Base-by-base conservation (phyloP, 225 moss, liverwort and hornwort genomes). In the Sphagnum contortum region DNA sequence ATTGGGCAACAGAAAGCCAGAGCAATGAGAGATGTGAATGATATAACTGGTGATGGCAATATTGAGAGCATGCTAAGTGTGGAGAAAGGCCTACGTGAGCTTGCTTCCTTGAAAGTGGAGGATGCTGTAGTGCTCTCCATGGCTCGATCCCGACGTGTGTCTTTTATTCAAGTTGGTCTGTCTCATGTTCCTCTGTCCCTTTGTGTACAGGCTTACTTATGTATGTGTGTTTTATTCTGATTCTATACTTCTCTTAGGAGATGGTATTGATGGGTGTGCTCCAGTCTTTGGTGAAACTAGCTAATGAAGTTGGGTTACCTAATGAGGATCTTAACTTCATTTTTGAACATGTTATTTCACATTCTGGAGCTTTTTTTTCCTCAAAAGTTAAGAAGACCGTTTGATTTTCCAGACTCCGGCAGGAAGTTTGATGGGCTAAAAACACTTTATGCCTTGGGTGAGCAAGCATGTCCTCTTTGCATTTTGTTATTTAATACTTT, bases 41-140 rank as follows among this genome's bases (percentile, higher is more conserved):
- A 45, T 8, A 60, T 54, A 3, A 60, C 12, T 6, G 59, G 76
- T 29, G 65, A 66, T 13, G 70, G 51, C 8, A 73, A 66, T 46
- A 46, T 66, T 4, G 72, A 14, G 50, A 69, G 64, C 44, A 74
- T 79, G 49, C 14, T 75, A 4, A 46, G 13, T 0, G 81, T 80
- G 13, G 77, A 82, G n/a, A 66, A 69, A 44, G 82, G 69, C 6
- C 51, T 82, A 8, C 48, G 67, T 10, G 86, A 82, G 57, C 56
- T 86, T 49, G 68, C 67, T 4, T 57, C 65, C 4, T 47, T 86
- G 44, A 66, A 63, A 56, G 77, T 86, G 4, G 86, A 82, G 58
- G 78, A 82, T 55, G 77, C 77, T 2, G 80, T 86, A 9, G 51
- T 79, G 57, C 48, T 86, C 2, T 67, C 67, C 12, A 82, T 86